Evolutionary conservation across 2,329 filamentous ascomycete genomes (phyloP).

Genomic region (Cordyceps tenuipes): DNA sequence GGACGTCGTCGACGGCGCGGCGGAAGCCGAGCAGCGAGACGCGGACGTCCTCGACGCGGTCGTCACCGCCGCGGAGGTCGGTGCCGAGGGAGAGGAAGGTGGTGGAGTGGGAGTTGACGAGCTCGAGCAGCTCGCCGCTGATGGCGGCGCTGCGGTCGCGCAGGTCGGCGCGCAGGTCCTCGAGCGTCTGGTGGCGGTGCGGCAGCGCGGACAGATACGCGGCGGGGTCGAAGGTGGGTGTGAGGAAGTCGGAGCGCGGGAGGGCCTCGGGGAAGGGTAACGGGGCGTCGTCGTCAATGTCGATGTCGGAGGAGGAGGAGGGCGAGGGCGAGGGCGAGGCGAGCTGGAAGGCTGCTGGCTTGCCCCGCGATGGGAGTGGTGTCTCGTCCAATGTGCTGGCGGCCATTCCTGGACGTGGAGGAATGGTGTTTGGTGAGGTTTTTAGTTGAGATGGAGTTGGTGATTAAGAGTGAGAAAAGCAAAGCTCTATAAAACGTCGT

Average conservation of each 20-base stretch:
- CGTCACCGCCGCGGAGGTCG: conserved; percentile 78
- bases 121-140: conserved; percentile 78
- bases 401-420: neutral
- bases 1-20: conserved; percentile 70
- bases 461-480: neutral
- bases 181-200: conserved; percentile 89
- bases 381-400: neutral
- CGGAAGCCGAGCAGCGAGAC: conserved; percentile 81
- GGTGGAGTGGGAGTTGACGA: conserved; percentile 92
- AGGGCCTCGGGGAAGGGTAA: conserved; percentile 86
- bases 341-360: conserved; percentile 30
- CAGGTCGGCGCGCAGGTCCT: conserved; percentile 82
- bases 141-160: conserved; percentile 72
- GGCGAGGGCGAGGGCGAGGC: conserved; percentile 14
- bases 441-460: neutral
- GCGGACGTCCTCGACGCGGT: conserved; percentile 81
- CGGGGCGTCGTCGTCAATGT: conserved; percentile 52
- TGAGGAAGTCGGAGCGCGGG: conserved; percentile 72
- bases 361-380: neutral
- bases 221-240: conserved; percentile 67
- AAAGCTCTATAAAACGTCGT: too few species aligned
- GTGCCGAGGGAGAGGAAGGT: conserved; percentile 79
- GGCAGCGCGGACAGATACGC: conserved; percentile 72
- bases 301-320: conserved; percentile 25
- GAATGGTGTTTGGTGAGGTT: neutral